Percentiles rank a stretch among this genome's conserved stretches.
Conservation (phyloP, 2,329 filamentous ascomycete species). For the Domatiomyces globalis region DNA sequence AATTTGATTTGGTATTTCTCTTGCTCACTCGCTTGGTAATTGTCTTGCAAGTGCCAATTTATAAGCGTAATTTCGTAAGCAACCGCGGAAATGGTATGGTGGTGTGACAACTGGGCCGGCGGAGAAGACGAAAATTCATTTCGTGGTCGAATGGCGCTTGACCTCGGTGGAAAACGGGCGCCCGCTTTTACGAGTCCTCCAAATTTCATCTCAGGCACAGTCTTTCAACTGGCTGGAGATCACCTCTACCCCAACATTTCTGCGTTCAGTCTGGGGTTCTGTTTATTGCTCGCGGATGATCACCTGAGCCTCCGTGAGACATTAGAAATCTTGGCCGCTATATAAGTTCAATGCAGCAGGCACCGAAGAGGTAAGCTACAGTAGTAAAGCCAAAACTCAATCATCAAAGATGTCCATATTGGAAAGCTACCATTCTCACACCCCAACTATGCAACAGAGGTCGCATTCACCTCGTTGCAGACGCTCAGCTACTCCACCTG, state of each 20-base stretch:
- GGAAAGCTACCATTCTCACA: not conserved
- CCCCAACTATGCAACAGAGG: not conserved
- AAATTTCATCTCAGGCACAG: not conserved
- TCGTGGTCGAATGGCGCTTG: not conserved
- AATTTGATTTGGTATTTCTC: no score
- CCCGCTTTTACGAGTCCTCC: no score
- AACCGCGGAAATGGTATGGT: no score
- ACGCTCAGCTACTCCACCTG: not conserved
- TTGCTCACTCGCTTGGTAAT: no score
- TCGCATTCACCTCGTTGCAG: not conserved
- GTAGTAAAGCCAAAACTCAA: not conserved
- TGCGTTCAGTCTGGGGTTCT: not conserved
- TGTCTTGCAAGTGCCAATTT: no score
- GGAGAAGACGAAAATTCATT: no score
- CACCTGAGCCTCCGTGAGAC: not conserved
- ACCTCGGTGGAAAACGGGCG: not conserved
- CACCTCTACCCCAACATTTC: not conserved
- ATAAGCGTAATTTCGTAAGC: no score
- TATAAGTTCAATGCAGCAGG: not conserved
- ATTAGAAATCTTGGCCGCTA: not conserved
- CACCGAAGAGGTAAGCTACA: not conserved
- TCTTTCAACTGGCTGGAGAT: not conserved
- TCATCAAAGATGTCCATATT: not conserved
- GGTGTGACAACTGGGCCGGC: not conserved
- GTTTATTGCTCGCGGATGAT: not conserved